A percentile compares a stretch with the other conserved stretches of the same genome.
Conservation (phyloP, 2,329 filamentous ascomycete genomes). For the Fusarium phyllophilum region DNA sequence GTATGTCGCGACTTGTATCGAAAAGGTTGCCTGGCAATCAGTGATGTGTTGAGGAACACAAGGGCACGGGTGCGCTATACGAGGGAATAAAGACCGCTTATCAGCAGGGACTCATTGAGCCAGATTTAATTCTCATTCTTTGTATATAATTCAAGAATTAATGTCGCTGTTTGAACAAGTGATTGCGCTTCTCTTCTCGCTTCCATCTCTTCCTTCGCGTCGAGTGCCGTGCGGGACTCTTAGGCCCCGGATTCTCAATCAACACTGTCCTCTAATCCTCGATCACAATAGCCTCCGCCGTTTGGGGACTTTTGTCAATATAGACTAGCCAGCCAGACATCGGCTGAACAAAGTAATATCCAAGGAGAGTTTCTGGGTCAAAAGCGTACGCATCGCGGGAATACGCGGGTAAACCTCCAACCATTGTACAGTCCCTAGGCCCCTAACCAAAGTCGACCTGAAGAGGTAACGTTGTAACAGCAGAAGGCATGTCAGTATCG, state of each 20-base stretch:
- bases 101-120: too few relatives aligned
- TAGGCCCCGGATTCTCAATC: background rate
- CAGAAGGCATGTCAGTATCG: background rate
- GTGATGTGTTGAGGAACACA: background rate
- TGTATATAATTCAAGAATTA: background rate
- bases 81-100: background rate
- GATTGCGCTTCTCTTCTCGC: background rate
- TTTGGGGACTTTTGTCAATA: too few relatives aligned
- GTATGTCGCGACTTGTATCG: rapidly evolving
- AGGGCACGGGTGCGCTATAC: too few relatives aligned
- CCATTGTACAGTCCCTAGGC: background rate
- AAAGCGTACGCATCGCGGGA: rapidly evolving
- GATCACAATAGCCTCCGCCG: too few relatives aligned
- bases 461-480: background rate
- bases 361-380: too few relatives aligned
- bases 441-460: rapidly evolving
- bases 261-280: too few relatives aligned
- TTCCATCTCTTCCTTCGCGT: background rate
- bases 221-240: too few relatives aligned
- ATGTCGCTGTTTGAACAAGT: too few relatives aligned
- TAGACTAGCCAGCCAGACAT: too few relatives aligned
- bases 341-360: too few relatives aligned
- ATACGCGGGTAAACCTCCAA: background rate
- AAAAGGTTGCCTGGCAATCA: too few relatives aligned
- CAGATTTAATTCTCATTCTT: background rate